Percentiles rank a stretch among this genome's conserved stretches.
phyloP scores from a whole-genome alignment of 179 eudicot species.

The Beta lomatogona region DNA sequence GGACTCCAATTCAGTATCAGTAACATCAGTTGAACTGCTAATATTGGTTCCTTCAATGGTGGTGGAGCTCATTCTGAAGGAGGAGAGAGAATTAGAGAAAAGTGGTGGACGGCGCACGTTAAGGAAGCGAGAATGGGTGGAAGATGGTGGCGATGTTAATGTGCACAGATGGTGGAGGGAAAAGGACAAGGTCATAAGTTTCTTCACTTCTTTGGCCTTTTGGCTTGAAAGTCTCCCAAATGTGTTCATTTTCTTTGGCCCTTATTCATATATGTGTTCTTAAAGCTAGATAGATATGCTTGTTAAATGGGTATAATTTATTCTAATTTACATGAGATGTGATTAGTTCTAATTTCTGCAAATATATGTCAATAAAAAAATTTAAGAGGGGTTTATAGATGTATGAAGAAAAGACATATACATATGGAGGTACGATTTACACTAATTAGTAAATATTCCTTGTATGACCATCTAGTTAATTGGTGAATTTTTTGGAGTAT shows the following conservation, averaged over 20 bases:
- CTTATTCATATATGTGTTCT: too few relatives aligned
- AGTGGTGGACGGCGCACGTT: constrained; percentile 34
- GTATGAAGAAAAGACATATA: too few relatives aligned
- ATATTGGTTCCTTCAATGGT: background rate
- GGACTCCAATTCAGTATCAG: constrained; percentile 45
- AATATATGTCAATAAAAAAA: too few relatives aligned
- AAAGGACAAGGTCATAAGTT: constrained; percentile 21
- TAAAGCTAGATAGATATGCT: too few relatives aligned
- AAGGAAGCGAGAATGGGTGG: constrained; percentile 20
- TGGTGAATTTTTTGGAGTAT: too few relatives aligned
- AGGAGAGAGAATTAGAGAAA: constrained; percentile 9
- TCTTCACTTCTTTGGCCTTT: constrained; percentile 25
- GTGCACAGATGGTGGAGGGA: constrained; percentile 30
- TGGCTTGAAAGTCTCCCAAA: background rate
- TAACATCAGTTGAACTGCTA: background rate
- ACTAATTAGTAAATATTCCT: too few relatives aligned
- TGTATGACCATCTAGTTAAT: too few relatives aligned
- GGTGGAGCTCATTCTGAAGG: constrained; percentile 51
- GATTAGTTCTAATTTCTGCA: too few relatives aligned
- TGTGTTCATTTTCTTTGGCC: constrained; percentile 19
- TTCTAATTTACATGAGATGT: too few relatives aligned
- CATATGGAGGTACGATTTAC: too few relatives aligned
- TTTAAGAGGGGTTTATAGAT: too few relatives aligned
- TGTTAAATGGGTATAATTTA: too few relatives aligned
- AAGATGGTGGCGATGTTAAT: constrained; percentile 32